Evolutionary conservation across 2,329 filamentous ascomycete genomes (phyloP).

Genomic region (Cladophialophora chaetospira): DNA sequence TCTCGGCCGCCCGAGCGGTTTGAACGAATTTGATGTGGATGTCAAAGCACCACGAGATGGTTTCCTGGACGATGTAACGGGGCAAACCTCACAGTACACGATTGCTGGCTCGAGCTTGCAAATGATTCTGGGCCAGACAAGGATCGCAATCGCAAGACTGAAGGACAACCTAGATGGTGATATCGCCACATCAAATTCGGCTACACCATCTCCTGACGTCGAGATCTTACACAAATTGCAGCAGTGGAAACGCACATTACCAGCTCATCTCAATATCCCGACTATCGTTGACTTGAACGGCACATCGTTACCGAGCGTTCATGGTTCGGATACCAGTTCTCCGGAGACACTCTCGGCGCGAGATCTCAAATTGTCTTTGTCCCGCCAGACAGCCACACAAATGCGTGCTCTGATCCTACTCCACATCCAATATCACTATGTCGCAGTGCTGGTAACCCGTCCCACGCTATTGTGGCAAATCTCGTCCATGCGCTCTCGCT

Average conservation of each 20-base stretch:
- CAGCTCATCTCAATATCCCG: not conserved
- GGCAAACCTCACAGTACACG: not conserved
- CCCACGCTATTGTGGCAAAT: not conserved
- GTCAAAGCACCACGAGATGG: conserved; percentile 3
- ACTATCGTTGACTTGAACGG: not conserved
- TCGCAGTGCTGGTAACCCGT: conserved; percentile 2
- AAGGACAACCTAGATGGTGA: not conserved
- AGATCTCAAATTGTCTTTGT: not conserved
- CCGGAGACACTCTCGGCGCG: too few relatives aligned
- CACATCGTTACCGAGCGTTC: not conserved
- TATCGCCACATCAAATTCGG: too few relatives aligned
- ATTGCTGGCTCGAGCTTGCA: not conserved
- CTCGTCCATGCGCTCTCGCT: not conserved
- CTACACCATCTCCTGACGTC: not conserved
- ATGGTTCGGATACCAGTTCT: too few relatives aligned
- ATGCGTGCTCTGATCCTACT: not conserved
- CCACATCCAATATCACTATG: conserved; percentile 4
- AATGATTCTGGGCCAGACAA: conserved; percentile 1
- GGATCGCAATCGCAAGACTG: not conserved
- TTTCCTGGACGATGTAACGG: not conserved
- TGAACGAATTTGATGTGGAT: conserved; percentile 2
- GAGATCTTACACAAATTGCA: not conserved
- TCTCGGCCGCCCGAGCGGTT: not conserved
- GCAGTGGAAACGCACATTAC: not conserved
- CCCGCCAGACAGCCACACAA: not conserved